Evolutionary conservation across 148 eudicot species (phyloP), one percentile per base, ranked within the genome.

Genomic region (Chenopodium quinoa): DNA sequence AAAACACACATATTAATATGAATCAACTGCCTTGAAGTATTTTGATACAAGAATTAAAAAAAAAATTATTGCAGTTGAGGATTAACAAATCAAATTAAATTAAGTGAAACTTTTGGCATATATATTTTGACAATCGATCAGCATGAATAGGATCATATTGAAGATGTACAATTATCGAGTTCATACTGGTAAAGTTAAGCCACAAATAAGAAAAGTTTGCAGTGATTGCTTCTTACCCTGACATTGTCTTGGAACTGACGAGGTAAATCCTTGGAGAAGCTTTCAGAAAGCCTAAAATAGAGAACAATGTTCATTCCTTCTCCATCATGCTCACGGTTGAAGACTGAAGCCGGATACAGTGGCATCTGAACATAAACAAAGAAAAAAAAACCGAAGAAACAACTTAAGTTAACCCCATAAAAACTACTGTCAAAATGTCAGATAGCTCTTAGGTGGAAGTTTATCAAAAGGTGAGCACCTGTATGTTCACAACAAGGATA

Each of bases 401-500:
- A 16, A 56, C 37, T 37, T 9, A 63, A 17, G 44, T 0, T 16
- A 20, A 56, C 34, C 20, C 9, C 6, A 50, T 1, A 12, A 68
- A 69, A 69, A 13, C 46, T 31, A 31, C 9, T 0, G 23, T 14
- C 34, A 4, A 31, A 34, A 9, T 71, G 50, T 20, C 48, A 71
- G 22, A 10, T 29, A n/a, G 17, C 58, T 23, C 12, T 47, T 65
- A 81, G 63, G 37, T 34, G 25, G n/a, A 7, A 62, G 56, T 7
- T 9, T 25, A 71, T 48, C 19, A 56, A 25, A 46, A 64, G 29
- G 62, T 10, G 58, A 47, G 44, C 85, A 93, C 98, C 95, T 92
- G 99, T 72, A 95, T 88, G 83, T 95, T 95, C 62, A 95, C 97
- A 68, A 95, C 90, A 74, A 93, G 99, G 74, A 95, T 82, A 37